A percentile compares a stretch with the other conserved stretches of the same genome.
phyloP scores from a whole-genome alignment of 2,329 filamentous ascomycete genomes.

The Coniochaeta hoffmannii region DNA sequence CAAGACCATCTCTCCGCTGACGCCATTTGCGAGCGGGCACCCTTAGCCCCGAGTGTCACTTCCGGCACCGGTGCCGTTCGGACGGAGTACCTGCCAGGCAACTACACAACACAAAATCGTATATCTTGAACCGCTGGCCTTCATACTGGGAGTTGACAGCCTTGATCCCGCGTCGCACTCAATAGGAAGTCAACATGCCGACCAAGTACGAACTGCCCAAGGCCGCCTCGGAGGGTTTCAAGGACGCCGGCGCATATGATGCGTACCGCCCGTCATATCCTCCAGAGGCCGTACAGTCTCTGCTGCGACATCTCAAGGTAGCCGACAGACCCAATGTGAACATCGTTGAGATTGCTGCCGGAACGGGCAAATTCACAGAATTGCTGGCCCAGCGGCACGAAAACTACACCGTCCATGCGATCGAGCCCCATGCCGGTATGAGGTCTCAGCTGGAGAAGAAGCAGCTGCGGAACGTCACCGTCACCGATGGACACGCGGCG shows the following conservation, averaged over 20 bases:
- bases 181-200: background rate
- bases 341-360: conserved; percentile 22
- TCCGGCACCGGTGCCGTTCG: background rate
- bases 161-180: background rate
- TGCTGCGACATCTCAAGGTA: conserved; percentile 50
- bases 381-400: conserved; percentile 50
- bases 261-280: conserved; percentile 61
- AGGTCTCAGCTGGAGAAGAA: conserved; percentile 53
- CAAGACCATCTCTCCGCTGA: background rate
- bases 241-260: conserved; percentile 58
- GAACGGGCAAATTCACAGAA: conserved; percentile 27
- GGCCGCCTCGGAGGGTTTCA: conserved; percentile 49
- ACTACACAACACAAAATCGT: background rate
- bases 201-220: conserved; percentile 11
- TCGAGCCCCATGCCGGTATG: conserved; percentile 60
- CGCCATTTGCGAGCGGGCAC: background rate
- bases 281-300: conserved; percentile 44
- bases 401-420: conserved; percentile 42
- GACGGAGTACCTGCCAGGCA: background rate
- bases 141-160: background rate
- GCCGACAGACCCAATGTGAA: conserved; percentile 34
- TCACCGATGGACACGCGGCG: conserved; percentile 50
- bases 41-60: background rate
- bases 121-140: too few relatives aligned
- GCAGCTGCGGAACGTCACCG: conserved; percentile 43